Evolutionary conservation across 2,329 filamentous ascomycete genomes (phyloP).

Genomic region (Fusarium nurragi): DNA sequence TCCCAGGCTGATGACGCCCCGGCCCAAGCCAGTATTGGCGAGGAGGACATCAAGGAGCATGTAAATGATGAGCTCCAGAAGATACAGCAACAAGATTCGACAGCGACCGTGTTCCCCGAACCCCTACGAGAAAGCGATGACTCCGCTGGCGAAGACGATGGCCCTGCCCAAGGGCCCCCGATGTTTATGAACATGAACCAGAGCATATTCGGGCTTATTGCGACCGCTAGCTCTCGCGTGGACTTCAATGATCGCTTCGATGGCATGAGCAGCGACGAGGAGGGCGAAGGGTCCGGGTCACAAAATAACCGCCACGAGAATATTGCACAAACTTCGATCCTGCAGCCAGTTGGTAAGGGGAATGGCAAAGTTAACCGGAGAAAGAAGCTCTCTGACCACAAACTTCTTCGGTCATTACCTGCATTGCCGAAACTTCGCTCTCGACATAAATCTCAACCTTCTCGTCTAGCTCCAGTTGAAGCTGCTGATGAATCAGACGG

Average conservation of each 20-base stretch:
- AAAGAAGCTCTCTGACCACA: slow-evolving; percentile 71
- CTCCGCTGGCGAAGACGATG: slow-evolving; percentile 60
- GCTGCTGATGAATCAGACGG: slow-evolving; percentile 47
- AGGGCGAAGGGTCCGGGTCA: slow-evolving; percentile 67
- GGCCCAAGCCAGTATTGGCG: slow-evolving; percentile 39
- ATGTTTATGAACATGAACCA: slow-evolving; percentile 85
- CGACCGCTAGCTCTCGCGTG: slow-evolving; percentile 82
- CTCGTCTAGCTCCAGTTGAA: slow-evolving; percentile 51
- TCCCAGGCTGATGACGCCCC: slow-evolving; percentile 32
- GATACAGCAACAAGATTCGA: slow-evolving; percentile 53
- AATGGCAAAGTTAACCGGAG: slow-evolving; percentile 58
- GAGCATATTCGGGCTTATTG: slow-evolving; percentile 92
- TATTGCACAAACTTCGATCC: slow-evolving; percentile 55
- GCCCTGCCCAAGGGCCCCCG: slow-evolving; percentile 55
- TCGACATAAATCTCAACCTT: slow-evolving; percentile 55
- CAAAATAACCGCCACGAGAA: slow-evolving; percentile 54
- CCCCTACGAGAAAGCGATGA: slow-evolving; percentile 61
- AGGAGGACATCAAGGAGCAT: slow-evolving; percentile 52
- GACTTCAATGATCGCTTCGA: slow-evolving; percentile 86
- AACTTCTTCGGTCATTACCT: slow-evolving; percentile 71
- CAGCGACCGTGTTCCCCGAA: slow-evolving; percentile 59
- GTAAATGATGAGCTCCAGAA: slow-evolving; percentile 58
- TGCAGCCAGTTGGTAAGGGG: slow-evolving; percentile 47
- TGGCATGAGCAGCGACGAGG: slow-evolving; percentile 81
- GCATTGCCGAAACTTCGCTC: slow-evolving; percentile 62